These are phyloP conservation scores for Zancudomyces culisetae DNA, from an alignment of 371 early-diverging fungal species.

Conservation along the genomic window DNA sequence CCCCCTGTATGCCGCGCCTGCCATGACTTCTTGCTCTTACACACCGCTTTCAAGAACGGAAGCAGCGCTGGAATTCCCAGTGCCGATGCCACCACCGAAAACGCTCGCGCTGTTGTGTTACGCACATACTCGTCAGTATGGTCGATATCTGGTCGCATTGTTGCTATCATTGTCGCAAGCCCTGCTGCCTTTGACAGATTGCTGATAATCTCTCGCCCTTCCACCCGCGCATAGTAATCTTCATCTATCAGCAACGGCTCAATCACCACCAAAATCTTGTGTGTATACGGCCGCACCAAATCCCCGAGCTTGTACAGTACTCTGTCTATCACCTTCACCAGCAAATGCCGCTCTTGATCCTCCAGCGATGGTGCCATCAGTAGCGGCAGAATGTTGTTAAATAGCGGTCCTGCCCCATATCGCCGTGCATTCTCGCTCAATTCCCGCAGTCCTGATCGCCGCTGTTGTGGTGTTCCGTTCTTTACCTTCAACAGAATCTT, in stretches of 20 bases:
- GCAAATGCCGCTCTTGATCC: conserved; percentile 92
- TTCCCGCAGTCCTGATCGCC: conserved; percentile 79
- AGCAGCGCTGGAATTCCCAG: conserved; percentile 85
- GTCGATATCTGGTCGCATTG: conserved; percentile 96
- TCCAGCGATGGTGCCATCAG: conserved; percentile 92
- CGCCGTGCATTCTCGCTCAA: conserved; percentile 91
- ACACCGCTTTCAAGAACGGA: conserved; percentile 92
- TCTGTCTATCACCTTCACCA: conserved; percentile 94
- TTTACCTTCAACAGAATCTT: conserved; percentile 86
- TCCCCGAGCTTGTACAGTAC: conserved; percentile 88
- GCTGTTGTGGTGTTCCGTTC: conserved; percentile 90
- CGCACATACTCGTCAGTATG: conserved; percentile 94
- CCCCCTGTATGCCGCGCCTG: conserved; percentile 97
- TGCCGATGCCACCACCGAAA: conserved; percentile 92
- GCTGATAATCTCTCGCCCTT: conserved; percentile 93
- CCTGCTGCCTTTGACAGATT: conserved; percentile 96
- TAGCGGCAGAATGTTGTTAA: conserved; percentile 87
- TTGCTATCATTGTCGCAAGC: conserved; percentile 92
- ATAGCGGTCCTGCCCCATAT: conserved; percentile 88
- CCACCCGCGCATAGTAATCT: conserved; percentile 93
- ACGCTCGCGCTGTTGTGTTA: conserved; percentile 93
- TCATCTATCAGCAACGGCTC: conserved; percentile 93
- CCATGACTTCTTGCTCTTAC: conserved; percentile 88
- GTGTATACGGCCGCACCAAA: conserved; percentile 87
- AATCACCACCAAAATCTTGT: conserved; percentile 93